phyloP scores from a whole-genome alignment of 1,284 basidiomycete species.

The Cryptococcus sp. region DNA sequence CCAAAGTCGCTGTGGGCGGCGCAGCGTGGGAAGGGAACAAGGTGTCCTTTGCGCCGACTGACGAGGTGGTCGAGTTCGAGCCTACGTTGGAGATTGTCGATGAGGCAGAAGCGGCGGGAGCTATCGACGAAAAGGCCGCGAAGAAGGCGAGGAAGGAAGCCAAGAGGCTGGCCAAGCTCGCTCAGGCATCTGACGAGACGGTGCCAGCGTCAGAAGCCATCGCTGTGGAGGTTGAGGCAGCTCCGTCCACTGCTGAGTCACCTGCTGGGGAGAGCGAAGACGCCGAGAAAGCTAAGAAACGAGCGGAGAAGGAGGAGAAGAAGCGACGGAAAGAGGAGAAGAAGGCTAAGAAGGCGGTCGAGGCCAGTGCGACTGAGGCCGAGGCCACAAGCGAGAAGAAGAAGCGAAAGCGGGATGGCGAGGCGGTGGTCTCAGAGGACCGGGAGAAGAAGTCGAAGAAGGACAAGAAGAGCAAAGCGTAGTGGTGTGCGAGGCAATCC shows the following conservation, averaged over 20 bases:
- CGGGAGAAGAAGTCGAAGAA: slow-evolving; percentile 18
- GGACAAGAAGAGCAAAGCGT: slow-evolving; percentile 11
- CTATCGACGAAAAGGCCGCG: slow-evolving; percentile 8
- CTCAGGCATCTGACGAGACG: slow-evolving; percentile 1
- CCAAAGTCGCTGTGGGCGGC: slow-evolving; percentile 33
- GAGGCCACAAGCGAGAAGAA: slow-evolving; percentile 17
- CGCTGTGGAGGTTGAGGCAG: no score
- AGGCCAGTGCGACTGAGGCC: background rate
- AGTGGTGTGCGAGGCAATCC: background rate
- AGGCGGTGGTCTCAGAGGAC: background rate
- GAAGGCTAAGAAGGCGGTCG: slow-evolving; percentile 14
- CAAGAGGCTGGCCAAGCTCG: slow-evolving; percentile 20
- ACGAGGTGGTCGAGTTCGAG: slow-evolving; percentile 23
- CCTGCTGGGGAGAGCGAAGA: background rate
- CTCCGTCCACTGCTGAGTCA: slow-evolving; percentile 1
- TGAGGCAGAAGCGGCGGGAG: slow-evolving; percentile 1
- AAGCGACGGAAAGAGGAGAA: slow-evolving; percentile 24
- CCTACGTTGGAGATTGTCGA: slow-evolving; percentile 6
- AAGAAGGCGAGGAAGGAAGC: slow-evolving; percentile 26
- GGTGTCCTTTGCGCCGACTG: slow-evolving; percentile 29
- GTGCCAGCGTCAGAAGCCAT: background rate
- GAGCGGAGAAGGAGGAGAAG: slow-evolving; percentile 15
- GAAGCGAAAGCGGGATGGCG: slow-evolving; percentile 9
- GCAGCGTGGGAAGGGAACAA: slow-evolving; percentile 44
- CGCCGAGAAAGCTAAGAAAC: slow-evolving; percentile 5